Conservation (phyloP, 2,329 filamentous ascomycete genomes). For the Fusarium anguioides region DNA sequence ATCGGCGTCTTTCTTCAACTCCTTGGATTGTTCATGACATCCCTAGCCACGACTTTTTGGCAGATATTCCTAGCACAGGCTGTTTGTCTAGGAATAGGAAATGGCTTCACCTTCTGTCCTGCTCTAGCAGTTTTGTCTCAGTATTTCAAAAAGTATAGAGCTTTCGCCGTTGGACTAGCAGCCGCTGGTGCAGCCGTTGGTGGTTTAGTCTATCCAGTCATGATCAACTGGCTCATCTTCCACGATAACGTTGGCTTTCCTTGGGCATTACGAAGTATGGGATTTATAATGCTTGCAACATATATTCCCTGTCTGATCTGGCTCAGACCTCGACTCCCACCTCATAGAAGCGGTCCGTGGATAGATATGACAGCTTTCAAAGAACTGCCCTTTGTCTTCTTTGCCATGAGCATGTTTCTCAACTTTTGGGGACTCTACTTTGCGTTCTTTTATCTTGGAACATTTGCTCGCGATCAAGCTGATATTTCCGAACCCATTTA, state of each 20-base stretch:
- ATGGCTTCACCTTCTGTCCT: constrained; percentile 67
- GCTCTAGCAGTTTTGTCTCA: constrained; percentile 69
- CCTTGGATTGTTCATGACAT: constrained; percentile 59
- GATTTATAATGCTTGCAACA: constrained; percentile 57
- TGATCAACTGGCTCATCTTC: constrained; percentile 58
- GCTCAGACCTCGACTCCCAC: constrained; percentile 55
- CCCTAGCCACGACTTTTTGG: constrained; percentile 57
- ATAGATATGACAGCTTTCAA: constrained; percentile 58
- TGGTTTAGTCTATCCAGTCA: constrained; percentile 63
- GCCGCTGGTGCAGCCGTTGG: constrained; percentile 68
- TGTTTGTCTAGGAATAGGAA: constrained; percentile 61
- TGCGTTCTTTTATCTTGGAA: constrained; percentile 62
- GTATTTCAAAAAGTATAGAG: constrained; percentile 68
- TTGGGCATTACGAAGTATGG: constrained; percentile 64
- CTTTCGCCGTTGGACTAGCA: constrained; percentile 68
- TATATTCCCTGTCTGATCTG: constrained; percentile 52
- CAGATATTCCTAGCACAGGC: constrained; percentile 63
- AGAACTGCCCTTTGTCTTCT: constrained; percentile 53
- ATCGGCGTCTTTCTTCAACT: constrained; percentile 54
- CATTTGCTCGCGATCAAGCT: constrained; percentile 56
- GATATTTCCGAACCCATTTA: constrained; percentile 38
- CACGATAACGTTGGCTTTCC: constrained; percentile 61
- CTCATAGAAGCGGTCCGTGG: constrained; percentile 52
- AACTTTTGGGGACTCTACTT: constrained; percentile 53
- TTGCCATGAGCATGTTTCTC: constrained; percentile 49